Conservation (phyloP, 2,329 filamentous ascomycete species). For the Fusarium sp. region DNA sequence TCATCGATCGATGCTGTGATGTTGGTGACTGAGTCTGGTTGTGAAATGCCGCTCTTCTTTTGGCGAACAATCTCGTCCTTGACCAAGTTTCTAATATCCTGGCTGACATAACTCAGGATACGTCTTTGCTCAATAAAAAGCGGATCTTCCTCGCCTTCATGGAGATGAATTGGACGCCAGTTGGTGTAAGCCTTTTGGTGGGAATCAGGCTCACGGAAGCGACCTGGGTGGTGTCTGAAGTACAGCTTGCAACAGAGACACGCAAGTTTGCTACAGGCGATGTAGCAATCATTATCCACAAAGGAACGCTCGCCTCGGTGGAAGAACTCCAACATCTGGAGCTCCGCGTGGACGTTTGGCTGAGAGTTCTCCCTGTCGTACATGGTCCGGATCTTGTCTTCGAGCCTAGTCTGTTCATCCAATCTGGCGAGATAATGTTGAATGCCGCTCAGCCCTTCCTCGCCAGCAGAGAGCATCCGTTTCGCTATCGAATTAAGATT, state of each 20-base stretch:
- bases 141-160: conserved; percentile 15
- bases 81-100: conserved; percentile 23
- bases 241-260: conserved; percentile 66
- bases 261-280: conserved; percentile 67
- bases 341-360: conserved; percentile 43
- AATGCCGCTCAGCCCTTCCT: conserved; percentile 14
- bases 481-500: conserved; percentile 51
- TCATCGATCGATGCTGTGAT: conserved; percentile 15
- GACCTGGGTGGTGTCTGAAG: conserved; percentile 57
- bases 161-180: conserved; percentile 54
- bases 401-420: conserved; percentile 14
- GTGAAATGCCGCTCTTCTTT: background rate
- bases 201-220: conserved; percentile 51
- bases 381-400: conserved; percentile 17
- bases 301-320: conserved; percentile 52
- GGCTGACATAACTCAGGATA: conserved; percentile 18
- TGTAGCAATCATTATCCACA: conserved; percentile 58
- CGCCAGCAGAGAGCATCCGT: conserved; percentile 48
- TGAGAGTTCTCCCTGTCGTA: conserved; percentile 38
- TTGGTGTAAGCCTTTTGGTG: conserved; percentile 60
- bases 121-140: conserved; percentile 27
- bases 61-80: conserved; percentile 16
- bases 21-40: conserved; percentile 37
- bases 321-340: conserved; percentile 62
- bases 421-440: conserved; percentile 17